phyloP scores from a whole-genome alignment of 208 protist genomes.

The Phytomonas francai region DNA sequence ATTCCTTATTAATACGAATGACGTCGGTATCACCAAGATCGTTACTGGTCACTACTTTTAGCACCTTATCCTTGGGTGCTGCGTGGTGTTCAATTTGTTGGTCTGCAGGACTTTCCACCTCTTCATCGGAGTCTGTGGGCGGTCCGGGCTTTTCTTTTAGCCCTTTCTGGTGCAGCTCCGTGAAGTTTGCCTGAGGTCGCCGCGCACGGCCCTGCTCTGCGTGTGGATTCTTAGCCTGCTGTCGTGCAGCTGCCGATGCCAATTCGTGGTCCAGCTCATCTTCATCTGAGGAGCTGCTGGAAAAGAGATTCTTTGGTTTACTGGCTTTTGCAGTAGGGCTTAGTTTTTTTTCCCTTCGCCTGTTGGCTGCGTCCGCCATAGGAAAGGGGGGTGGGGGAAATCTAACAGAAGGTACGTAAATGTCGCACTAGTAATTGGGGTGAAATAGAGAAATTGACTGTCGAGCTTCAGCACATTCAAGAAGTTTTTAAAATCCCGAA shows the following conservation, averaged over 20 bases:
- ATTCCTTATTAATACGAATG: slow-evolving; percentile 69
- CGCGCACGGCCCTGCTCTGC: slow-evolving; percentile 33
- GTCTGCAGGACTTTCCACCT: slow-evolving; percentile 4
- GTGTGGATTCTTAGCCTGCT: slow-evolving; percentile 62
- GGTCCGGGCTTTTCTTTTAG: too few species aligned
- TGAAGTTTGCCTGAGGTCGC: too few species aligned
- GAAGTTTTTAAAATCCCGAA: too few species aligned
- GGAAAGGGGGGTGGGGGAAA: slow-evolving; percentile 1
- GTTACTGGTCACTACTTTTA: too few species aligned
- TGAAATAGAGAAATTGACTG: neutral
- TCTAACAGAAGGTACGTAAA: slow-evolving; percentile 14
- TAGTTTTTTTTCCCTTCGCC: too few species aligned
- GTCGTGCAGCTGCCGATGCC: slow-evolving; percentile 29
- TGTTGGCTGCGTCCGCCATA: too few species aligned
- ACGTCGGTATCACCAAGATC: neutral
- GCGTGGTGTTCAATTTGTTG: neutral
- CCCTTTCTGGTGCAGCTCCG: too few species aligned
- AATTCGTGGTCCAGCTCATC: slow-evolving; percentile 39
- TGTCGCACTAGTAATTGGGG: neutral
- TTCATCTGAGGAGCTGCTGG: neutral
- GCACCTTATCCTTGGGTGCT: neutral
- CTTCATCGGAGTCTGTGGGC: slow-evolving; percentile 5
- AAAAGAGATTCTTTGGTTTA: neutral
- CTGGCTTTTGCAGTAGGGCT: neutral
- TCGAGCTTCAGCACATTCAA: neutral